These are phyloP conservation scores for Juncus effusus DNA, from an alignment of 176 grass and related monocot genomes.

Conservation along the genomic window DNA sequence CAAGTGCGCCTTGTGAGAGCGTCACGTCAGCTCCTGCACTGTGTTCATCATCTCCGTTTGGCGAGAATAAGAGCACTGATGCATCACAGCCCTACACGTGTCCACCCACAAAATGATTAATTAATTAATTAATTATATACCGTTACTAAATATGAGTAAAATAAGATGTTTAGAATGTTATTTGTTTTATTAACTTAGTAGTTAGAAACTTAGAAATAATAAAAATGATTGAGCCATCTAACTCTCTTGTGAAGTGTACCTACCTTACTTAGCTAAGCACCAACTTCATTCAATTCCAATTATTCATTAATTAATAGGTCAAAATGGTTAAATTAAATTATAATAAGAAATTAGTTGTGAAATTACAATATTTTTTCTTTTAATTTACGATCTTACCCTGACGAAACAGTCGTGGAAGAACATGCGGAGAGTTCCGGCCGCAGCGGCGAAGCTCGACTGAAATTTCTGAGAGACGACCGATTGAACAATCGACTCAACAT, in stretches of 20 bases:
- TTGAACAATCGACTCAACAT: slow-evolving; percentile 55
- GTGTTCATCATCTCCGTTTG: slow-evolving; percentile 68
- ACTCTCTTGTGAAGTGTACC: no score
- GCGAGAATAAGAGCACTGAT: slow-evolving; percentile 62
- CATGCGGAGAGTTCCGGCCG: slow-evolving; percentile 69
- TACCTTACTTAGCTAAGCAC: no score
- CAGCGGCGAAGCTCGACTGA: slow-evolving; percentile 74
- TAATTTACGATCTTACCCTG: slow-evolving; percentile 32
- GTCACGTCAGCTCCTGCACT: slow-evolving; percentile 67
- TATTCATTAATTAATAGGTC: background rate
- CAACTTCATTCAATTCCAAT: background rate
- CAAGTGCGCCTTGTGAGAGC: slow-evolving; percentile 65
- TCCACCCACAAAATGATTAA: background rate
- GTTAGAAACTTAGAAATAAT: background rate
- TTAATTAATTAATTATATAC: slow-evolving; percentile 1
- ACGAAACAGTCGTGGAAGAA: slow-evolving; percentile 96
- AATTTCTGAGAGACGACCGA: slow-evolving; percentile 58
- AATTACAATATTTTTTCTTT: background rate
- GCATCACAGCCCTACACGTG: slow-evolving; percentile 60
- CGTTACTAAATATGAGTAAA: background rate
- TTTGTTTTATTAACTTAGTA: background rate
- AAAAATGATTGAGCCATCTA: background rate
- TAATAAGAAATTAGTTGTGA: background rate
- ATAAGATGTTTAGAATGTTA: background rate
- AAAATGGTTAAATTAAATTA: background rate